phyloP scores from a whole-genome alignment of 2,329 filamentous ascomycete genomes.

The Microsporum audouinii region DNA sequence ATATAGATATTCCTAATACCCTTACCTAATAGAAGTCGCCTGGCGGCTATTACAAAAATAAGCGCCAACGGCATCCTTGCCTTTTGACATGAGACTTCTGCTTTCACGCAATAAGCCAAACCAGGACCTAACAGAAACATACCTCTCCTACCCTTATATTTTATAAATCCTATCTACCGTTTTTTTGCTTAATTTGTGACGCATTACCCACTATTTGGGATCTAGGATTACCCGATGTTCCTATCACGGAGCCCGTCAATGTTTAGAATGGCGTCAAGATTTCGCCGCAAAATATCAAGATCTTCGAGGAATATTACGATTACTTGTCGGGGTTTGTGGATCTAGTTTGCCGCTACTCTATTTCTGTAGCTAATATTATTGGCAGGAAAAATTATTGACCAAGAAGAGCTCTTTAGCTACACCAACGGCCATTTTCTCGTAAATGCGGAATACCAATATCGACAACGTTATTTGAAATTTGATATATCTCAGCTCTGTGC shows the following conservation, averaged over 20 bases:
- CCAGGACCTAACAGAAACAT: too few species aligned
- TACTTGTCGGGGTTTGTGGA: background rate
- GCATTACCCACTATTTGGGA: too few species aligned
- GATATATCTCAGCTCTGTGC: conserved; percentile 19
- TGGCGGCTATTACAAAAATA: too few species aligned
- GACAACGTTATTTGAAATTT: conserved; percentile 18
- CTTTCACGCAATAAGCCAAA: too few species aligned
- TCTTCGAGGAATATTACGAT: background rate
- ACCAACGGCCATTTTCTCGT: conserved; percentile 22
- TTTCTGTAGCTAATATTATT: background rate
- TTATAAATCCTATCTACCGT: too few species aligned
- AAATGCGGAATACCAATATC: conserved; percentile 17
- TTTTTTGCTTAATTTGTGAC: too few species aligned
- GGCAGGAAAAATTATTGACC: background rate
- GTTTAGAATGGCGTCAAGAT: background rate
- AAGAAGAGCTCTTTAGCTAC: conserved; percentile 17
- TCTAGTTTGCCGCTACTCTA: background rate
- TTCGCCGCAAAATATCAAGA: background rate
- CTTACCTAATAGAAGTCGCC: too few species aligned
- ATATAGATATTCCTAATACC: too few species aligned
- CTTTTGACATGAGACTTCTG: too few species aligned
- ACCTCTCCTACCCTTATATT: too few species aligned
- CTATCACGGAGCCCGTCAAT: background rate
- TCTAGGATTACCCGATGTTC: too few species aligned
- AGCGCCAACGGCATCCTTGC: too few species aligned